Evolutionary conservation across 805 yeast species (phyloP), one percentile per base, ranked within the genome.

Genomic region (Hanseniaspora jakobsenii): DNA sequence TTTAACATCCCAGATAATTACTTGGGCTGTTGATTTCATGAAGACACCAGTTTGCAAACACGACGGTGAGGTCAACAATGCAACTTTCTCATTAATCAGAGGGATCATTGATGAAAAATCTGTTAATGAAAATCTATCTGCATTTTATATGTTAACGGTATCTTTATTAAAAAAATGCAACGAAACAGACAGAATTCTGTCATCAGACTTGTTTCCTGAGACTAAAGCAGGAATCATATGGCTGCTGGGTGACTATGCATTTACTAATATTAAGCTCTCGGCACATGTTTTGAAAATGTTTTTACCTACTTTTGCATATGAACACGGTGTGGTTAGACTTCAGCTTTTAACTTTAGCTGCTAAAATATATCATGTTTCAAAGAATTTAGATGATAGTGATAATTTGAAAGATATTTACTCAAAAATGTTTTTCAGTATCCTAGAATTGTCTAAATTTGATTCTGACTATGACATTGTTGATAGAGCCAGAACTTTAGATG

Each of bases 201-300:
- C 50, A 49, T 7, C 29, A 22, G 44, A 54, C 7, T 48, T 67
- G 18, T 56, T 59, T 3, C 63, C 65, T 32, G 60, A 63, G 14
- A 93, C 97, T 0, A 74, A 77, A 51, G 85, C 94, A 1, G 81
- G 89, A 37, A 77, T 87, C 9, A 69, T 89, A 6, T 91, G 97
- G 97, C 67, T 89, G 8, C 71, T 89, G 42, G 95, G 97, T 4
- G 96, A 91, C 55, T 79, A 78, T 56, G 68, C 78, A 0, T 59
- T 57, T 13, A 53, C 62, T 23, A 67, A 66, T 29, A 64, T 69
- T 13, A 59, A 61, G 22, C 61, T 82, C 40, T 78, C 87, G 3
- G 87, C 93, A 0, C 95, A 89, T 56, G 71, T 84, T 2, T 63
- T 85, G 45, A 67, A 95, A 43, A 62, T 64, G 12, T 60, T 81